Evolutionary conservation across 228 moss, liverwort and hornwort species (phyloP).

Genomic region (Sphagnum magellanicum): DNA sequence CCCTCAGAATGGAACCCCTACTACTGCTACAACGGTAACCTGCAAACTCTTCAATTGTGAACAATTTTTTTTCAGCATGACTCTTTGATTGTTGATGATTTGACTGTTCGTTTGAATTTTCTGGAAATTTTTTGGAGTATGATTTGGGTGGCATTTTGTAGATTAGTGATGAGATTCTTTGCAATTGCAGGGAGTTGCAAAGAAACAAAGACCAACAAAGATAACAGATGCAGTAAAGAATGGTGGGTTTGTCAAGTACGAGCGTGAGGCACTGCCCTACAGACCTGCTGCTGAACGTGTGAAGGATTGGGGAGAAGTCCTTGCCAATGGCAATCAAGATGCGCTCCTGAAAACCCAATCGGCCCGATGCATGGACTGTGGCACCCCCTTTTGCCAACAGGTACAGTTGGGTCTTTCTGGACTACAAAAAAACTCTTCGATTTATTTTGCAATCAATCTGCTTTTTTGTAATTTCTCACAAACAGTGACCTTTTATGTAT

Average conservation of each 20-base stretch:
- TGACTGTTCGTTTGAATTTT: too few relatives aligned
- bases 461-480: background rate
- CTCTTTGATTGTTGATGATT: too few relatives aligned
- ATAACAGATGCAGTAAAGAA: slow-evolving; percentile 47
- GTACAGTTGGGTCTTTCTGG: slow-evolving; percentile 5
- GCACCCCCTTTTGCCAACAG: slow-evolving; percentile 77
- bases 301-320: slow-evolving; percentile 60
- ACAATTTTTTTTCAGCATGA: too few relatives aligned
- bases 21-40: background rate
- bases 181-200: slow-evolving; percentile 4
- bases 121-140: too few relatives aligned
- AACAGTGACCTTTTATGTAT: background rate
- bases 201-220: slow-evolving; percentile 43
- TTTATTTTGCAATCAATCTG: background rate
- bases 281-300: slow-evolving; percentile 50
- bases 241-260: slow-evolving; percentile 66
- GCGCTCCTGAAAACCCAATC: slow-evolving; percentile 66
- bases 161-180: too few relatives aligned
- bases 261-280: slow-evolving; percentile 57
- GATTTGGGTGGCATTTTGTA: too few relatives aligned
- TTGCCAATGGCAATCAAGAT: slow-evolving; percentile 29
- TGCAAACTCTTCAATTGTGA: too few relatives aligned
- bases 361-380: slow-evolving; percentile 74
- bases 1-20: background rate
- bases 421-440: background rate